Evolutionary conservation across 2,329 filamentous ascomycete species (phyloP), one percentile per base, ranked within the genome.

Genomic region (Pseudocercospora macadamiae): DNA sequence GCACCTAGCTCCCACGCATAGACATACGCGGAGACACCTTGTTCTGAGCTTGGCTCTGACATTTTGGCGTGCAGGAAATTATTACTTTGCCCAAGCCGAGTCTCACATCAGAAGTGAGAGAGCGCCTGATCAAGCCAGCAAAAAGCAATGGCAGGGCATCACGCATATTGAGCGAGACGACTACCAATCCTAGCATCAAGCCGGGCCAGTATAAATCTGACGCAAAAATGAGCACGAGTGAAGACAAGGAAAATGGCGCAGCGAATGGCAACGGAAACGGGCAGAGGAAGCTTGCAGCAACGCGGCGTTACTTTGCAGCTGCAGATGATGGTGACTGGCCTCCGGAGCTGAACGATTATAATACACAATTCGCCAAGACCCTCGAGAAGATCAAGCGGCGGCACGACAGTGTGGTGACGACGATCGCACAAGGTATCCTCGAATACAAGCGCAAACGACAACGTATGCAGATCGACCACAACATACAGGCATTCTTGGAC

Each of bases 401-500:
- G 71, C 95, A 99, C 78, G 95, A 99, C 76, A 88, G 93, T 69
- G 95, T 99, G 63, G 95, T 99, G 49, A 99, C 95, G 16, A 99
- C 95, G 6, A 95, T 99, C 77, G 95, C 95, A 4, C 93, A 99
- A 77, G 95, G 95, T 60, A 97, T 99, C 66, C 84, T 97, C 59
- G 95, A 99, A 78, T 99, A 96, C 83, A 99, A 99, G 80, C 90
- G 93, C 56, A 93, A 89, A 74, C 86, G 92, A 62, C 95, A 99
- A 82, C 87, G 95, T 54, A 95, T 97, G 89, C 95, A 97, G 74
- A 99, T 99, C 71, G 95, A 97, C 77, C 89, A 93, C 74, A 96
- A 93, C 68, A 97, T 99, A 60, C 95, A 99, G 76, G 89, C 91
- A 55, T 99, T 99, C 81, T 86, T 99, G 66, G 95, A 99, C 78